phyloP scores from a whole-genome alignment of 1,284 basidiomycete species.

The Cerrena zonata region DNA sequence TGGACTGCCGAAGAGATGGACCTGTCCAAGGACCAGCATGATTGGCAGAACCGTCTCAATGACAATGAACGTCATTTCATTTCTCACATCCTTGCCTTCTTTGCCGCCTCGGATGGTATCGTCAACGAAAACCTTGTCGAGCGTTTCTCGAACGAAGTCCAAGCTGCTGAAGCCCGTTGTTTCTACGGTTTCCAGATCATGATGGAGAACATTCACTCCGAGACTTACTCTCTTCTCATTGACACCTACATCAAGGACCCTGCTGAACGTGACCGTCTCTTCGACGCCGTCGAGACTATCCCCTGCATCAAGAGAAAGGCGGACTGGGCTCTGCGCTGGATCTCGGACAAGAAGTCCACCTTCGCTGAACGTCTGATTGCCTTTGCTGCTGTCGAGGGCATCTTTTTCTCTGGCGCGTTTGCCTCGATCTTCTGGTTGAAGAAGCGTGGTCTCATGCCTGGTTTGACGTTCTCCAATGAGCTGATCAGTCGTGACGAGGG shows the following conservation, averaged over 20 bases:
- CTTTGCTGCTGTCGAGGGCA: conserved; percentile 97
- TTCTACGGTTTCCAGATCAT: conserved; percentile 99
- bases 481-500: conserved; percentile 97
- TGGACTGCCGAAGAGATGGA: conserved; percentile 99
- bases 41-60: conserved; percentile 92
- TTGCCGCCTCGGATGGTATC: conserved; percentile 94
- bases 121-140: conserved; percentile 97
- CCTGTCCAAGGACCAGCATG: conserved; percentile 85
- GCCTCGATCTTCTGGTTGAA: conserved; percentile 98
- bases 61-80: conserved; percentile 94
- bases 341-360: conserved; percentile 74
- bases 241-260: conserved; percentile 96
- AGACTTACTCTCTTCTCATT: conserved; percentile 96
- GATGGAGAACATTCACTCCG: conserved; percentile 98
- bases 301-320: conserved; percentile 90
- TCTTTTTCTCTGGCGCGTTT: conserved; percentile 95
- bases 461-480: conserved; percentile 94
- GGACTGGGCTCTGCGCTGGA: conserved; percentile 92
- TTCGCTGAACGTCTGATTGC: conserved; percentile 92
- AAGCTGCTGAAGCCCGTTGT: conserved; percentile 90
- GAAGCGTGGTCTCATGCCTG: conserved; percentile 98
- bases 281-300: conserved; percentile 91
- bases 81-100: conserved; percentile 94
- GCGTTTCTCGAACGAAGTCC: conserved; percentile 91
- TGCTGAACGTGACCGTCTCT: conserved; percentile 79